These are phyloP conservation scores for Fusarium penzigii DNA, from an alignment of 2,329 filamentous ascomycete genomes.

Conservation along the genomic window DNA sequence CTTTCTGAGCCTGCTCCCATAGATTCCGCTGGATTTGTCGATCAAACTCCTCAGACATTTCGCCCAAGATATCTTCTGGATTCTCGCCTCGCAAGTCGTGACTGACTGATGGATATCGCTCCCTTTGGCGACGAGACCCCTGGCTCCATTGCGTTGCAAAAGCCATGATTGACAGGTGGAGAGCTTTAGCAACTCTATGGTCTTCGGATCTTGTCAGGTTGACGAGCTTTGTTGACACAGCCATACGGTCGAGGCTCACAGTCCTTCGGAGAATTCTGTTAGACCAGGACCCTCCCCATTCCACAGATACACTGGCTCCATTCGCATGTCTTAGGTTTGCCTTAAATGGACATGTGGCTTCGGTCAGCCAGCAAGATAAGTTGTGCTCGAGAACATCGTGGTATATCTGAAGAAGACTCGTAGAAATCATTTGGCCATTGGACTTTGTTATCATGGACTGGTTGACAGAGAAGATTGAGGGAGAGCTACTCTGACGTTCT, in stretches of 20 bases:
- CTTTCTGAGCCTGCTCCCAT: constrained; percentile 39
- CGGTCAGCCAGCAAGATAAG: constrained; percentile 53
- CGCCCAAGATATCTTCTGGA: constrained; percentile 20
- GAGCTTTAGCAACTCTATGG: constrained; percentile 15
- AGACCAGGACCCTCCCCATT: constrained; percentile 28
- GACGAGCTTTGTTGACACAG: constrained; percentile 22
- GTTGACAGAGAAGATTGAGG: constrained; percentile 13
- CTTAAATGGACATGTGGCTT: constrained; percentile 51
- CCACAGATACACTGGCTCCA: constrained; percentile 4
- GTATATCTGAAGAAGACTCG: constrained; percentile 49
- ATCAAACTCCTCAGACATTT: constrained; percentile 38
- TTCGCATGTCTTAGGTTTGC: constrained; percentile 10
- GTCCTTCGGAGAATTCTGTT: constrained; percentile 28
- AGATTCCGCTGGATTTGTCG: constrained; percentile 35
- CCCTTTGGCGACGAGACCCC: constrained; percentile 28
- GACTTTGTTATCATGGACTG: constrained; percentile 26
- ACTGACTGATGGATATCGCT: constrained; percentile 10
- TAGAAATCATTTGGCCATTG: constrained; percentile 41
- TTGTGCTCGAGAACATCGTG: constrained; percentile 55
- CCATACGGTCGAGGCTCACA: constrained; percentile 22
- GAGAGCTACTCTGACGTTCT: constrained; percentile 7
- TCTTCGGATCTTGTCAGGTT: constrained; percentile 19
- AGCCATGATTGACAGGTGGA: constrained; percentile 27
- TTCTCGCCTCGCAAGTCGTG: constrained; percentile 5
- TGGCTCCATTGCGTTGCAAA: constrained; percentile 30